A percentile compares a stretch with the other conserved stretches of the same genome.
These are phyloP conservation scores for Penicilliopsis zonata DNA, from an alignment of 495 filamentous ascomycete species.

Conservation along the genomic window DNA sequence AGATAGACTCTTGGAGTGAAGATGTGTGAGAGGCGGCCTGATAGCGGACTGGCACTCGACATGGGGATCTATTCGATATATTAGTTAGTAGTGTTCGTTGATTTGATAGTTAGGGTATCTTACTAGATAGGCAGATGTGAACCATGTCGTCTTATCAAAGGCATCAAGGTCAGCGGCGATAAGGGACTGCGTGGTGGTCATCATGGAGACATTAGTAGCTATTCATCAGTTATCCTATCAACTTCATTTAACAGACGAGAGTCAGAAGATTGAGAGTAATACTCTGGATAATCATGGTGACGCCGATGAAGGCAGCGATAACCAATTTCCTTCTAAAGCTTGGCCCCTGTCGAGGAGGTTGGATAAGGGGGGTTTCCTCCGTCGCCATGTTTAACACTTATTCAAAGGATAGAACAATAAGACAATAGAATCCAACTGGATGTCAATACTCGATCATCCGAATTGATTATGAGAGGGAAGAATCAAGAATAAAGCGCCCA, in stretches of 20 bases:
- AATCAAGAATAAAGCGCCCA: too few species aligned
- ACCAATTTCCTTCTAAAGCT: too few species aligned
- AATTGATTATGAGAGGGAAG: too few species aligned
- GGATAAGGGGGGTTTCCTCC: too few species aligned
- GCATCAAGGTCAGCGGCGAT: constrained; percentile 63
- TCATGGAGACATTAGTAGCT: constrained; percentile 65
- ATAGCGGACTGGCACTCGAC: constrained; percentile 53
- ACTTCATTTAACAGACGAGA: neutral
- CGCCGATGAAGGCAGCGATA: too few species aligned
- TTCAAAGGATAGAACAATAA: too few species aligned
- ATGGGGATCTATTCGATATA: constrained; percentile 41
- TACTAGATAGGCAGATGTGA: constrained; percentile 58
- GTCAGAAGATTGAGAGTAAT: too few species aligned
- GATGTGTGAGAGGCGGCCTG: constrained; percentile 53
- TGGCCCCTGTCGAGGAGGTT: too few species aligned
- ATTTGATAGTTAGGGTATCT: neutral
- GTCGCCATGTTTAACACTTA: too few species aligned
- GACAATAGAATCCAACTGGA: too few species aligned
- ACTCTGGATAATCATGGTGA: too few species aligned
- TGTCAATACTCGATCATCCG: too few species aligned
- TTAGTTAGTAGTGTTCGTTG: constrained; percentile 1
- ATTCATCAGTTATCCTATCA: constrained; percentile 1
- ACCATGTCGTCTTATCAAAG: constrained; percentile 60
- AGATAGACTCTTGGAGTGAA: constrained; percentile 54
- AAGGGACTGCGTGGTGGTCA: constrained; percentile 60